These are phyloP conservation scores for Septoria petroselini DNA, from an alignment of 2,329 filamentous ascomycete genomes.

Conservation along the genomic window DNA sequence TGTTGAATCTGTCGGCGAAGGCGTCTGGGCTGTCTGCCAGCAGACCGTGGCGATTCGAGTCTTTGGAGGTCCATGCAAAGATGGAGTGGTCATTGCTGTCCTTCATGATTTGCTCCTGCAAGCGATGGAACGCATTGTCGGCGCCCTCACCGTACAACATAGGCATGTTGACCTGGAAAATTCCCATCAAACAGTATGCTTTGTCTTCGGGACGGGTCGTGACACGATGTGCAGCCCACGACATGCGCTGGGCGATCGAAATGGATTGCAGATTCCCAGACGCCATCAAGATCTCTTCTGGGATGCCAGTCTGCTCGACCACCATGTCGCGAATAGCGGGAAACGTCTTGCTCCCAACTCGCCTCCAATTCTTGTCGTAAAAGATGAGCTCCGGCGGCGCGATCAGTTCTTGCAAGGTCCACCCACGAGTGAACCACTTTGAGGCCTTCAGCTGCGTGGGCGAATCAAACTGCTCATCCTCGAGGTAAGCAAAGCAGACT, in stretches of 20 bases:
- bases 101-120: constrained; percentile 29
- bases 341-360: constrained; percentile 12
- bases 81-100: constrained; percentile 7
- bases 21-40: constrained; percentile 23
- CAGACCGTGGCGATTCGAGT: constrained; percentile 14
- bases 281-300: neutral
- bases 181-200: constrained; percentile 47
- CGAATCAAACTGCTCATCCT: constrained; percentile 9
- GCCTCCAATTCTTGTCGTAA: constrained; percentile 13
- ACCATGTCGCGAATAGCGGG: constrained; percentile 3
- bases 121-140: constrained; percentile 40
- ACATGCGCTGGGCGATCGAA: constrained; percentile 25
- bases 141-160: constrained; percentile 43
- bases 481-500: constrained; percentile 25
- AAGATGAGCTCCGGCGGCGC: constrained; percentile 13
- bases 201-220: constrained; percentile 40
- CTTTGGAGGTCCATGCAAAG: constrained; percentile 9
- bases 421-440: constrained; percentile 12
- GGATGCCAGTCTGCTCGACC: constrained; percentile 4
- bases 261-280: neutral
- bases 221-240: constrained; percentile 20
- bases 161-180: constrained; percentile 48
- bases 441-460: neutral
- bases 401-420: constrained; percentile 18
- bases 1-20: constrained; percentile 37